Conservation (phyloP, 768 basidiomycete genomes). For the Pholiota molesta region DNA sequence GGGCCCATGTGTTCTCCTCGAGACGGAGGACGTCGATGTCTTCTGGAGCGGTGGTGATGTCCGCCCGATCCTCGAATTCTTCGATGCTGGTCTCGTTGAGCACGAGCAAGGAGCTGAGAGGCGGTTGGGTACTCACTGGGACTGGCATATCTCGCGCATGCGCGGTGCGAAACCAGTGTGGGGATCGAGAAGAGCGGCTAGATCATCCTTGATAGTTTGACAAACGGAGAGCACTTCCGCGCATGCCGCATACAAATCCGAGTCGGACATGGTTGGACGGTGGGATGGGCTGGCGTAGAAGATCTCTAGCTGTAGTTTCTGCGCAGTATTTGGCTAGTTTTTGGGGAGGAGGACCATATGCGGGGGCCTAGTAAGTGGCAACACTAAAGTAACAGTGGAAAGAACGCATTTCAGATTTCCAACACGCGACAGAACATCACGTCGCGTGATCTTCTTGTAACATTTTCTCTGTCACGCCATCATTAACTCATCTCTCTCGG, state of each 20-base stretch:
- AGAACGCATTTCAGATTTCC: no score
- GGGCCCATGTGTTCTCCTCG: slow-evolving; percentile 82
- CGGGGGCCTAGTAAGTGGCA: no score
- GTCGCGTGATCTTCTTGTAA: no score
- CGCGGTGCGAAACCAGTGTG: slow-evolving; percentile 72
- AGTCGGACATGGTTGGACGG: slow-evolving; percentile 41
- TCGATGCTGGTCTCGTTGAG: slow-evolving; percentile 41
- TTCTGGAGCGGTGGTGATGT: slow-evolving; percentile 40
- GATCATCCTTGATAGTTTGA: slow-evolving; percentile 59
- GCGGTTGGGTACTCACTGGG: slow-evolving; percentile 50
- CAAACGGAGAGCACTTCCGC: slow-evolving; percentile 67
- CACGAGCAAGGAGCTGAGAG: not conserved
- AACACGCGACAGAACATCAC: no score
- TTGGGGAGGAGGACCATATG: not conserved
- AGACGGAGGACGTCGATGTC: slow-evolving; percentile 68
- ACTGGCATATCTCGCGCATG: slow-evolving; percentile 51
- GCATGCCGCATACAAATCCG: slow-evolving; percentile 59
- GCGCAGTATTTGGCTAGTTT: not conserved
- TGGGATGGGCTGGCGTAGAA: not conserved
- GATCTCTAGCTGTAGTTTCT: not conserved
- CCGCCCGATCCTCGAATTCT: slow-evolving; percentile 48
- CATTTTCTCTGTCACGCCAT: no score
- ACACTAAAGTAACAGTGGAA: no score
- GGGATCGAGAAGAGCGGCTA: slow-evolving; percentile 65
- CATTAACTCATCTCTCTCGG: no score